Base-by-base conservation (phyloP, 108 stramenopile genomes). In the Nitzschia inconspicua region DNA sequence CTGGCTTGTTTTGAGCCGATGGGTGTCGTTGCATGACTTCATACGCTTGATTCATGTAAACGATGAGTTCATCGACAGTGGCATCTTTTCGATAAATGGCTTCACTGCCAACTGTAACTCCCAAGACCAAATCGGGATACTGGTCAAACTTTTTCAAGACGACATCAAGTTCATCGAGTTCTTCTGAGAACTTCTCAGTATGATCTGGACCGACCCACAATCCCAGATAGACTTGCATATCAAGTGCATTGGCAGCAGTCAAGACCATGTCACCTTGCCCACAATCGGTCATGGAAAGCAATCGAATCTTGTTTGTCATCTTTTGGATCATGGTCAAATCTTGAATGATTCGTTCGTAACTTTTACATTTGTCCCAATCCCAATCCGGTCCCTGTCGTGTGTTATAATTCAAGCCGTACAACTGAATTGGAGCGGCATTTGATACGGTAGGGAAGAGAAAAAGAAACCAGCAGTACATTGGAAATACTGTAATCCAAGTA, bases 301-400 rank as follows among this genome's bases (percentile, higher is more conserved):
- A 19, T 1, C 73, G 73, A 0, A 75, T 52, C 16, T 48, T 48
- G 9, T 25, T 51, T n/a, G 73, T 75, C 14, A 75, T 16, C 18
- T 44, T 23, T 5, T 26, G 4, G 0, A 75, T n/a, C 23, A 58
- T 19, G 1, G 34, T 41, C 61, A 75, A 55, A 27, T 75, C 73
- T 11, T 30, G 44, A n/a, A 67, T 11, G 32, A 67, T 49, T 46
- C 68, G 32, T 10, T n/a, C 6, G 1, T 34, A 22, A 29, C 59
- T 39, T 31, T 75, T 75, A 51, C 73, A 75, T 26, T 51, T 52
- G 13, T 27, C 32, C 0, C 7, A 22, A 36, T 75, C 62, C 73
- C 73, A 75, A 51, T 75, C 73, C 0, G 73, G 66, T 13, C 73
- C 73, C 20, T 57, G 29, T 23, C 73, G 66, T 11, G 55, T 63